phyloP scores from a whole-genome alignment of 768 basidiomycete species.

The Amanita inopinata region DNA sequence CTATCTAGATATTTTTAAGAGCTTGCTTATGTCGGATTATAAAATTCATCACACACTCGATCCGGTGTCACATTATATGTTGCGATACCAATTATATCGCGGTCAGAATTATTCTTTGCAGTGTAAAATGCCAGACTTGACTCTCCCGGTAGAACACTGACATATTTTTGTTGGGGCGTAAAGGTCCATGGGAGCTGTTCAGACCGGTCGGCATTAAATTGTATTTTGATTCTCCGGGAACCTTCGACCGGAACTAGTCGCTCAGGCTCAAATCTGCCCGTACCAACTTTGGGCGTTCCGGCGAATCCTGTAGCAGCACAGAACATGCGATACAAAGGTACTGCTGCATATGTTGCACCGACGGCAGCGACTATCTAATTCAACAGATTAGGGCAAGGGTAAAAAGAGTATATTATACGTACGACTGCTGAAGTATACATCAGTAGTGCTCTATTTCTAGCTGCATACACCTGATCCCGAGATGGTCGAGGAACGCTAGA shows the following conservation, averaged over 20 bases:
- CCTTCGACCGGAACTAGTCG: constrained; percentile 68
- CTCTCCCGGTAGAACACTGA: constrained; percentile 90
- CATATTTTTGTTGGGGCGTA: constrained; percentile 81
- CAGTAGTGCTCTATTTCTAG: constrained; percentile 60
- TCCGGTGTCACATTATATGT: constrained; percentile 99
- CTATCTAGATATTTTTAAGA: constrained; percentile 47
- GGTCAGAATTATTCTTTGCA: constrained; percentile 74
- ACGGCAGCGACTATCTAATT: constrained; percentile 64
- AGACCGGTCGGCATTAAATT: constrained; percentile 89
- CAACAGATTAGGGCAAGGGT: background rate
- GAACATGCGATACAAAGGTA: constrained; percentile 96
- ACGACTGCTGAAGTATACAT: constrained; percentile 84
- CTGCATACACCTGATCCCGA: constrained; percentile 34
- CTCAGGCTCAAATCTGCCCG: constrained; percentile 76
- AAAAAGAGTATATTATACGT: constrained; percentile 20
- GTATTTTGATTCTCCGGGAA: constrained; percentile 77
- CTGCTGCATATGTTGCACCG: constrained; percentile 93
- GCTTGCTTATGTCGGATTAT: background rate
- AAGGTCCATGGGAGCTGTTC: constrained; percentile 92
- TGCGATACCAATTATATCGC: constrained; percentile 95
- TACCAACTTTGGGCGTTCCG: constrained; percentile 85
- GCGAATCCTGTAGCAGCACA: constrained; percentile 96
- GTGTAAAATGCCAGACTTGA: constrained; percentile 94
- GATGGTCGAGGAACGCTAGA: constrained; percentile 15
- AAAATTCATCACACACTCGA: constrained; percentile 47